phyloP scores from a whole-genome alignment of 2,329 filamentous ascomycete species.

The Neospermospora avenae region DNA sequence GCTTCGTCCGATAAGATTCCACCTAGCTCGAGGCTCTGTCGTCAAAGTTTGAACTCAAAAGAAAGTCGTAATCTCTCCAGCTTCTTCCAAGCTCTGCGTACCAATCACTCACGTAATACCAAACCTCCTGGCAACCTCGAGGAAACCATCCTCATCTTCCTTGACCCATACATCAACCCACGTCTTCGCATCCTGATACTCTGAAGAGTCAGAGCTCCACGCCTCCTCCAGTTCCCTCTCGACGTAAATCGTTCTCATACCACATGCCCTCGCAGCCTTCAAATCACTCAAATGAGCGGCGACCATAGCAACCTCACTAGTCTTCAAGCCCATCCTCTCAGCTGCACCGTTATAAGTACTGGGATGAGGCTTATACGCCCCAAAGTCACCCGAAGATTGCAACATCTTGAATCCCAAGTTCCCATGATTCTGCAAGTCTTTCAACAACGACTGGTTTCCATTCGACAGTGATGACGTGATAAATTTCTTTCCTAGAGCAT shows the following conservation, averaged over 20 bases:
- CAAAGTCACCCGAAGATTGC: conserved; percentile 67
- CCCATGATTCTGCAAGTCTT: conserved; percentile 59
- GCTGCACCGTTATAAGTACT: conserved; percentile 68
- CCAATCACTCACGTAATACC: conserved; percentile 30
- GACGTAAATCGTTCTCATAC: conserved; percentile 71
- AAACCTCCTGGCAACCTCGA: conserved; percentile 49
- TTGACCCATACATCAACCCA: conserved; percentile 65
- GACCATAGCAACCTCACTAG: conserved; percentile 68
- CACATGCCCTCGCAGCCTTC: conserved; percentile 59
- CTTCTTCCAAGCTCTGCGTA: background rate
- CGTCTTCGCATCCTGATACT: conserved; percentile 49
- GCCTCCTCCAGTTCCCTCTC: conserved; percentile 65
- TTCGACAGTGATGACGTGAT: conserved; percentile 70
- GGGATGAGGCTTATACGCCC: conserved; percentile 70
- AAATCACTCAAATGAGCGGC: conserved; percentile 72
- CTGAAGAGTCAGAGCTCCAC: conserved; percentile 49
- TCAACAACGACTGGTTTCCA: conserved; percentile 64
- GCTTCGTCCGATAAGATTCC: too few relatives aligned
- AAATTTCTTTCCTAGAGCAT: conserved; percentile 49
- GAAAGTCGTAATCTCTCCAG: too few relatives aligned
- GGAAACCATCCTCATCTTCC: conserved; percentile 47
- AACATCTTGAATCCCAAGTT: conserved; percentile 59
- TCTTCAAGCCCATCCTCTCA: conserved; percentile 48
- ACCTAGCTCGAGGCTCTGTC: too few relatives aligned
- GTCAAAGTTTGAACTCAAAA: too few relatives aligned